phyloP scores from a whole-genome alignment of 768 basidiomycete genomes.

The Stropharia rugosoannulata region DNA sequence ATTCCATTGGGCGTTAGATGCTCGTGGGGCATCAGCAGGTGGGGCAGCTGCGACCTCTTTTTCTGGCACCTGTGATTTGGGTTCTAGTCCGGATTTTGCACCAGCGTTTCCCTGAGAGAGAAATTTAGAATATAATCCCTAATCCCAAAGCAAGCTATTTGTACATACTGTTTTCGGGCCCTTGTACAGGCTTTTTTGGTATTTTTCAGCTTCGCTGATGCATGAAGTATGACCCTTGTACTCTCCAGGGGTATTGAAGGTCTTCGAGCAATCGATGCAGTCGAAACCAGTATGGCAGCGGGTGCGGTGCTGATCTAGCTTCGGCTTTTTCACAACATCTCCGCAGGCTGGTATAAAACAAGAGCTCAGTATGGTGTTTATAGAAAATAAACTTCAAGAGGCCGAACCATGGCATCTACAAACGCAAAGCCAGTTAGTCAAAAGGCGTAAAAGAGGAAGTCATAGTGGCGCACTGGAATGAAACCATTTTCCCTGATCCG shows the following conservation, averaged over 20 bases:
- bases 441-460: neutral
- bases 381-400: neutral
- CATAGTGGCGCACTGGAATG: constrained; percentile 26
- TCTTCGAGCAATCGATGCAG: constrained; percentile 87
- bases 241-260: constrained; percentile 72
- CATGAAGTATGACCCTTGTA: constrained; percentile 85
- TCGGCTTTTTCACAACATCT: constrained; percentile 92
- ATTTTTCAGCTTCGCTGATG: constrained; percentile 91
- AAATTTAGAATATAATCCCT: neutral
- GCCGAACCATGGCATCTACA: constrained; percentile 71
- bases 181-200: constrained; percentile 84
- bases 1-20: constrained; percentile 19
- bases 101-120: neutral
- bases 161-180: constrained; percentile 61
- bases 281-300: constrained; percentile 70
- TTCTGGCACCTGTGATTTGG: constrained; percentile 1
- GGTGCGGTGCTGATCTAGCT: constrained; percentile 75
- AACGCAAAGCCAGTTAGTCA: neutral
- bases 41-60: neutral
- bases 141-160: neutral
- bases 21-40: neutral
- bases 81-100: neutral
- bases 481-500: constrained; percentile 23
- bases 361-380: neutral
- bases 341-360: constrained; percentile 52